A percentile compares a stretch with the other conserved stretches of the same genome.
Evolutionary conservation across 169 alveolate species (phyloP).

Genomic region (Sarcocystis neurona): DNA sequence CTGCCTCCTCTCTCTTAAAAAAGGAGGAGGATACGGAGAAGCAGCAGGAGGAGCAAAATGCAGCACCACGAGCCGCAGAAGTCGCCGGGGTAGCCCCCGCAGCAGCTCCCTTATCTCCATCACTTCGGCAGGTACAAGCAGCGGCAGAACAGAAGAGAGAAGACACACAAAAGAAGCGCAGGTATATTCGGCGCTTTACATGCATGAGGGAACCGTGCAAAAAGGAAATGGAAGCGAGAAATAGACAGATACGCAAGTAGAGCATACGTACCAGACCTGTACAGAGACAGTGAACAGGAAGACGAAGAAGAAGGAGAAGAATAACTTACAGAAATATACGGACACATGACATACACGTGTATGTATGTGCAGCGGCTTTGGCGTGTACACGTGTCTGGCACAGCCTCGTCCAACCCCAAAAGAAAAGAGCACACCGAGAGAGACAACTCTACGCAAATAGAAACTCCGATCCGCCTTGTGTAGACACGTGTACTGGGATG

Average conservation of each 20-base stretch:
- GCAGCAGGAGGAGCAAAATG: constrained; percentile 14
- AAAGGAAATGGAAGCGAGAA: too few species aligned
- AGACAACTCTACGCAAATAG: too few species aligned
- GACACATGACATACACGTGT: too few species aligned
- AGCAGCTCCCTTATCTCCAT: too few species aligned
- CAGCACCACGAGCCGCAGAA: not conserved
- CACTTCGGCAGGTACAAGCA: too few species aligned
- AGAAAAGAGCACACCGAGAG: too few species aligned
- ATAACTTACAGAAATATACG: not conserved
- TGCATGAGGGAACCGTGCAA: not conserved
- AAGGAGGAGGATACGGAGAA: not conserved
- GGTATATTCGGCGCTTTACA: not conserved
- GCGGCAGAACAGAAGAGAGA: not conserved
- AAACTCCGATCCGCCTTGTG: too few species aligned
- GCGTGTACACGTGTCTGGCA: too few species aligned
- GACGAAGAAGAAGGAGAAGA: not conserved
- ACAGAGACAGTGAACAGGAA: not conserved
- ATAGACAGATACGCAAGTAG: not conserved
- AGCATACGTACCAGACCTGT: not conserved
- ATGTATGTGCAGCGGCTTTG: too few species aligned
- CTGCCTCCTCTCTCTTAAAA: not conserved
- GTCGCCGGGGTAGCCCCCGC: not conserved
- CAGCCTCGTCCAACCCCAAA: too few species aligned
- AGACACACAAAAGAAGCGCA: not conserved
- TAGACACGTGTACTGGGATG: too few species aligned